Evolutionary conservation across 202 grass and related monocot genomes (phyloP).

Genomic region (Setaria viridis): DNA sequence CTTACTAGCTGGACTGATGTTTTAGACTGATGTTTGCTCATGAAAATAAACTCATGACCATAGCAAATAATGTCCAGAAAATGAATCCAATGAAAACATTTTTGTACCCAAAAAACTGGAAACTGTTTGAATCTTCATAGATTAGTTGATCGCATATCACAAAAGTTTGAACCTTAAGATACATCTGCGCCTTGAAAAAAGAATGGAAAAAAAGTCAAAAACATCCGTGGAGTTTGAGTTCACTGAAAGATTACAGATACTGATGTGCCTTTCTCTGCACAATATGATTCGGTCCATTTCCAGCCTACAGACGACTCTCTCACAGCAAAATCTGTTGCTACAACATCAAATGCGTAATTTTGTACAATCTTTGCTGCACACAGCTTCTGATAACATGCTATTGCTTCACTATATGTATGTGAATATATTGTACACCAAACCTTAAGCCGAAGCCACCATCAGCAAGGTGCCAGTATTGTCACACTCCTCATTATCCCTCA

Average conservation of each 20-base stretch:
- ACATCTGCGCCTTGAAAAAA: not conserved
- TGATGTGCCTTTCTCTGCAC: not conserved
- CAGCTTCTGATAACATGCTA: not conserved
- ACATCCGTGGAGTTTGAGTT: not conserved
- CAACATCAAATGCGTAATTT: not conserved
- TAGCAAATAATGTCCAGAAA: not conserved
- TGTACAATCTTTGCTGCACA: not conserved
- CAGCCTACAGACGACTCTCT: not conserved
- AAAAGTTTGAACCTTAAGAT: not conserved
- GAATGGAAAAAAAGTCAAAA: not conserved
- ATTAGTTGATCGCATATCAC: too few species aligned
- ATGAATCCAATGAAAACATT: not conserved
- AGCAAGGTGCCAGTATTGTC: not conserved
- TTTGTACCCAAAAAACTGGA: not conserved
- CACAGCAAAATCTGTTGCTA: not conserved
- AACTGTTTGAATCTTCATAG: too few species aligned
- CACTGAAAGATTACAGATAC: not conserved
- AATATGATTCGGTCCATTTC: not conserved
- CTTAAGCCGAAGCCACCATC: not conserved
- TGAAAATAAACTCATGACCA: not conserved
- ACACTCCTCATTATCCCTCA: not conserved
- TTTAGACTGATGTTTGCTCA: not conserved
- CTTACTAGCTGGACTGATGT: not conserved
- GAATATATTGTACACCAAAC: not conserved
- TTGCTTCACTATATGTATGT: not conserved